These are phyloP conservation scores for Arabidopsis thaliana DNA, from an alignment of 345 rosid genomes.

Conservation along the genomic window DNA sequence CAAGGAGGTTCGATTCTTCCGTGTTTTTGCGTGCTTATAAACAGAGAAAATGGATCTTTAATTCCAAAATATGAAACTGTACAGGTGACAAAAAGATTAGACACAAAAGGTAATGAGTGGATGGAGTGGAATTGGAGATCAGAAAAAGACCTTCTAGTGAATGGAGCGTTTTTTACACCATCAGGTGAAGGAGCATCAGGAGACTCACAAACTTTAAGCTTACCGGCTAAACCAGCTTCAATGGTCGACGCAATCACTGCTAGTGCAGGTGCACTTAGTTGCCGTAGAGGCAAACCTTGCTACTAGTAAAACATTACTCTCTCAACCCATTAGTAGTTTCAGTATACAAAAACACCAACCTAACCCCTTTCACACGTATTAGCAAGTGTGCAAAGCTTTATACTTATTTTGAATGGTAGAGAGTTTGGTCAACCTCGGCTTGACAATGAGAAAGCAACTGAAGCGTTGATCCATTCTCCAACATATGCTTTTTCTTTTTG, in stretches of 20 bases:
- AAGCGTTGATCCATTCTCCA: slow-evolving; percentile 21
- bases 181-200: slow-evolving; percentile 81
- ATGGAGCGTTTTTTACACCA: slow-evolving; percentile 83
- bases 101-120: slow-evolving; percentile 57
- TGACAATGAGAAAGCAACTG: not conserved
- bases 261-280: slow-evolving; percentile 66
- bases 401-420: not conserved
- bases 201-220: slow-evolving; percentile 76
- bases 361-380: slow-evolving; percentile 31
- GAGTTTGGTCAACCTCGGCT: slow-evolving; percentile 16
- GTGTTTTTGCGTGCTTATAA: not conserved
- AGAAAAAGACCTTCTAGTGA: slow-evolving; percentile 60
- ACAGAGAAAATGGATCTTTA: slow-evolving; percentile 1
- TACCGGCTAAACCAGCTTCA: slow-evolving; percentile 79
- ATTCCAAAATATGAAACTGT: not conserved
- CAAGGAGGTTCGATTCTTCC: slow-evolving; percentile 62
- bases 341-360: not conserved
- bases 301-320: slow-evolving; percentile 22
- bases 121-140: slow-evolving; percentile 72
- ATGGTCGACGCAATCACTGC: slow-evolving; percentile 75
- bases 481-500: not conserved
- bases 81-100: slow-evolving; percentile 87
- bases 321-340: not conserved
- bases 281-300: slow-evolving; percentile 60
- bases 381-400: slow-evolving; percentile 22